A percentile compares a stretch with the other conserved stretches of the same genome.
Conservation (phyloP, 176 grass and related monocot genomes). For the Zea luxurians region DNA sequence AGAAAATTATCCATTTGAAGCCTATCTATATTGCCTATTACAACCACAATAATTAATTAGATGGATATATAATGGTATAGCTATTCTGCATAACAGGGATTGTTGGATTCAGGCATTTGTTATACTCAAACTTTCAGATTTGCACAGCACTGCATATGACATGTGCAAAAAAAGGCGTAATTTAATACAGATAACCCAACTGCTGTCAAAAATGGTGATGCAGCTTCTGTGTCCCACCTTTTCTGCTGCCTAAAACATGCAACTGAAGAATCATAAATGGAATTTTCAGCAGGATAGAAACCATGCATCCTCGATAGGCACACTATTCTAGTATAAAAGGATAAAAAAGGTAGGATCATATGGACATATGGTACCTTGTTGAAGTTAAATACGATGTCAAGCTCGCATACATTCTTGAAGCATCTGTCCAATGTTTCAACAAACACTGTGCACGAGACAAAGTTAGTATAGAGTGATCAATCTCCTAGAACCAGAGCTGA, state of each 20-base stretch:
- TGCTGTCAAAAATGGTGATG: neutral
- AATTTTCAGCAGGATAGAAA: too few relatives aligned
- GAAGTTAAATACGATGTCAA: slow-evolving; percentile 95
- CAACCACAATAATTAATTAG: slow-evolving; percentile 5
- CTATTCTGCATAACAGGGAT: slow-evolving; percentile 1
- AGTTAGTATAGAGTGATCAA: slow-evolving; percentile 7
- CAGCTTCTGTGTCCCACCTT: too few relatives aligned
- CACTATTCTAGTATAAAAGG: too few relatives aligned
- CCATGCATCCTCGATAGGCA: too few relatives aligned
- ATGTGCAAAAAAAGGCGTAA: neutral
- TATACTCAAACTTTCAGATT: neutral
- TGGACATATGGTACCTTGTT: slow-evolving; percentile 67
- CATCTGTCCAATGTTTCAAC: slow-evolving; percentile 91
- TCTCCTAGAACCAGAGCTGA: slow-evolving; percentile 18
- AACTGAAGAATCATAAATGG: too few relatives aligned
- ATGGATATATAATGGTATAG: neutral
- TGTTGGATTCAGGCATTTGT: neutral
- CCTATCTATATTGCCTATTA: neutral
- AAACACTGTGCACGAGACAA: slow-evolving; percentile 68
- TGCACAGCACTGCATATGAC: slow-evolving; percentile 4
- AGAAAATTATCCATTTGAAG: slow-evolving; percentile 5
- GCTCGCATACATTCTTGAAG: slow-evolving; percentile 98
- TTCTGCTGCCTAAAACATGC: too few relatives aligned
- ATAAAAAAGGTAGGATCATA: slow-evolving; percentile 13
- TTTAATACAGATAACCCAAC: neutral